phyloP scores from a whole-genome alignment of 805 yeast genomes.

The Saturnispora galanensis region DNA sequence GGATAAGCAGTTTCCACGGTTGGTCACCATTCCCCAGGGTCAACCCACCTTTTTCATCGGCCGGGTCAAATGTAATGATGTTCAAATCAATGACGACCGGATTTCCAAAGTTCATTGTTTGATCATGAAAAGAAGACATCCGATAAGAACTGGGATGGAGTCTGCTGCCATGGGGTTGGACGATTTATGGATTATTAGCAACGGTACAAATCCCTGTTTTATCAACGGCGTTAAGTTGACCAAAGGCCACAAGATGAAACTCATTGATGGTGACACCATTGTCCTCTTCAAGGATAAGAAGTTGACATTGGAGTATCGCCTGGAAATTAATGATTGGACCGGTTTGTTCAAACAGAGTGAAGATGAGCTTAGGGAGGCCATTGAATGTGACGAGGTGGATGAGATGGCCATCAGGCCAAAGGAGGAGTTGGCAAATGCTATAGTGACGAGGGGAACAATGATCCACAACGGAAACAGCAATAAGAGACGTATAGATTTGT shows the following conservation, averaged over 20 bases:
- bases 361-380: not conserved
- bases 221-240: conserved; percentile 53
- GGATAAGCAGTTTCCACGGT: conserved; percentile 18
- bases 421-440: conserved; percentile 5
- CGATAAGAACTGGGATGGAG: conserved; percentile 25
- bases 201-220: conserved; percentile 70
- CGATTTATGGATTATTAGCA: conserved; percentile 73
- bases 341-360: conserved; percentile 33
- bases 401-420: conserved; percentile 7
- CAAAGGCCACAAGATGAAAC: conserved; percentile 48
- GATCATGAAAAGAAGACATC: conserved; percentile 53
- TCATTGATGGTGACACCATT: conserved; percentile 57
- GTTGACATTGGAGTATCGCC: conserved; percentile 44
- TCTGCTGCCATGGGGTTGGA: conserved; percentile 65
- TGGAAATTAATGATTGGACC: conserved; percentile 47
- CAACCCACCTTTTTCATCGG: conserved; percentile 65
- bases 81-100: conserved; percentile 57
- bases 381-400: conserved; percentile 5
- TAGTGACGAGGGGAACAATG: not conserved
- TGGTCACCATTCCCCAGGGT: conserved; percentile 57
- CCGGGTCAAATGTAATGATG: conserved; percentile 52
- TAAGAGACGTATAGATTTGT: conserved; percentile 7
- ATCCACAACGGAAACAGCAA: not conserved
- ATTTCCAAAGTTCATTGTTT: conserved; percentile 81
- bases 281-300: conserved; percentile 55